Evolutionary conservation across 495 filamentous ascomycete species (phyloP), one percentile per base, ranked within the genome.

Genomic region (Evernia prunastri): DNA sequence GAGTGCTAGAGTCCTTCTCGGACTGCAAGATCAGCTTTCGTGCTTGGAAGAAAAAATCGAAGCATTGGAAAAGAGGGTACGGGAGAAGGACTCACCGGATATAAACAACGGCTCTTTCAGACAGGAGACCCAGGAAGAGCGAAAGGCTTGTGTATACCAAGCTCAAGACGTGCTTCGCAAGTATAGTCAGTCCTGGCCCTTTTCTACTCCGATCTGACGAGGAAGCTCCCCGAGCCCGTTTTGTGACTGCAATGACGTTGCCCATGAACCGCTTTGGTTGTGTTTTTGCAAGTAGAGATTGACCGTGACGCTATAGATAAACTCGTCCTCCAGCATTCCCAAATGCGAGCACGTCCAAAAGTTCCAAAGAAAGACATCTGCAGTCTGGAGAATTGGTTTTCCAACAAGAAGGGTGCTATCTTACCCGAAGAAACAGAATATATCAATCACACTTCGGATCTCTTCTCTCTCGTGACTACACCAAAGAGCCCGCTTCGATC

Each of bases 401-500:
- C 37, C n/a, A 64, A 64, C 25, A 18, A 58, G 2, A 17, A 15
- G 20, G 31, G n/a, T 4, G 54, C 62, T 4, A 64, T 64, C 12
- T 15, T 39, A 12, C 9, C 12, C 1, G 31, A 8, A 0, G 62
- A 64, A 18, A 59, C 54, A 49, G 20, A 49, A 7, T 64, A 45
- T 7, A 64, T 56, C 0, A 64, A 45, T 0, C 43, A 12, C 4
- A 6, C n/a, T 17, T 45, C 62, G 10, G 62, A 58, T 17, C 56
- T 64, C 6, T 58, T 64, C 25, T 33, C 54, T 5, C 7, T 64
- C 17, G 62, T 59, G 17, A 54, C 54, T 27, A 40, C 33, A 29
- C 13, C 35, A 17, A 64, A 64, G 20, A 64, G 39, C 23, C 62
- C 62, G 18, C 62, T 64, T 64, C 62, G 62, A 6, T 18, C 15